Base-by-base conservation (phyloP, 768 basidiomycete genomes). In the Hygrophorus russula region DNA sequence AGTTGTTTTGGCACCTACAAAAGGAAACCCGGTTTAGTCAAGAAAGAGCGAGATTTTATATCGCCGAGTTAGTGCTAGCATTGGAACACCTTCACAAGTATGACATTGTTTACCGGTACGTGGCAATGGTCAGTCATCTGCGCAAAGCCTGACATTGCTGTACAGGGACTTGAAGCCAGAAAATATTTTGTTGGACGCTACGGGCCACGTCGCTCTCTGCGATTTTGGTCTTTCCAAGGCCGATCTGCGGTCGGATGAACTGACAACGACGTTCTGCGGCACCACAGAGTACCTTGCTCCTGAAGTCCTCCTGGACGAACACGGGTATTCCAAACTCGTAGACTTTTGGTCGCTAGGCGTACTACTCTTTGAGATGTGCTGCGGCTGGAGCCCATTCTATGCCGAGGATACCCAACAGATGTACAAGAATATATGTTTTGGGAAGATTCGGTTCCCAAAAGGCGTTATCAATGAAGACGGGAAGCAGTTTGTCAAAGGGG, bases 351-450 rank as follows among this genome's bases (percentile, higher is more conserved):
- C 83, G 37, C 66, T 97, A 14, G 94, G 93, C 28, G 96, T 98
- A 1, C 70, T 99, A 27, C 70, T 99, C 17, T 99, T 98, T 59
- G 96, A 99, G 65, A 99, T 99, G 96, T 98, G 96, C 56, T 99
- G 96, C 53, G 96, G 96, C 5, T 98, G 96, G 96, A 91, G 87
- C 58, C 96, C 96, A 33, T 99, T 98, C 66, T 99, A 98, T 56
- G 93, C 94, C 13, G 96, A 99, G 56, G 96, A 99, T 58, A 96
- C 91, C 3, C 94, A 99, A 60, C 89, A 94, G 64, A 99, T 99
- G 96, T 99, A 99, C 69, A 92, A 92, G 71, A 91, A 87, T 64
- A 90, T 89, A 52, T 96, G 93, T 59, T 99, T 98, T 61, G 96
- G 96, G 47, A 98, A 97, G 73, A 97, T 98, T 58, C 74, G 92